Evolutionary conservation across 305 asterid species (phyloP), one percentile per base, ranked within the genome.

Genomic region (Solanum aculeatissimum): DNA sequence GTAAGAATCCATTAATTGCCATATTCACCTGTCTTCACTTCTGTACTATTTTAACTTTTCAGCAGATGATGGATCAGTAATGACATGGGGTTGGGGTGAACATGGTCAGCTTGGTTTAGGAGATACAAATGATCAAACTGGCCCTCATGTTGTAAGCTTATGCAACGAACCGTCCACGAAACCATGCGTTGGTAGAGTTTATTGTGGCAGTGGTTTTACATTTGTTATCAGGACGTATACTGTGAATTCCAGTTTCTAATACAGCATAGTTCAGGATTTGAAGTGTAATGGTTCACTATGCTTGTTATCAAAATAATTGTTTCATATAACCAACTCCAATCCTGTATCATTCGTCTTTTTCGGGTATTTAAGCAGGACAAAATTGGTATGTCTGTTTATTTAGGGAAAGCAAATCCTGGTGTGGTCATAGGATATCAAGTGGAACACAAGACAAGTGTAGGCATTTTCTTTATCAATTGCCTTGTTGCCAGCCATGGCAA

Each of bases 31-130:
- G 0, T 27, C 25, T 42, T 81, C 45, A 81, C 38, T 25, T 29
- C 75, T 62, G 62, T n/a, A 82, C 29, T 40, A 12, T 70, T 57
- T 62, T 7, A 32, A 53, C 32, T 23, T n/a, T 84, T 75, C 92
- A 94, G 98, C 92, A 96, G 99, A 89, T 49, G 86, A 91, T 42
- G 97, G 94, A 78, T 87, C 87, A 11, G 88, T 96, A 81, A 87
- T 95, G 96, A 91, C 97, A 35, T 96, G 97, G 97, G 99, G 99
- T 21, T 96, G 99, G 99, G 98, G 98, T 29, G 99, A 96, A 92
- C 99, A 96, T 25, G 98, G 98, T 32, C 99, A 97, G 85, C 97
- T 97, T 80, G 99, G 99, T 49, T 86, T 94, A 81, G 98, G 98
- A 75, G 89, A 89, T 89, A 81, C 92, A 32, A 57, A 29, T 3